Conservation (phyloP, 2,329 filamentous ascomycete genomes). For the Pyrenochaeta sp. region DNA sequence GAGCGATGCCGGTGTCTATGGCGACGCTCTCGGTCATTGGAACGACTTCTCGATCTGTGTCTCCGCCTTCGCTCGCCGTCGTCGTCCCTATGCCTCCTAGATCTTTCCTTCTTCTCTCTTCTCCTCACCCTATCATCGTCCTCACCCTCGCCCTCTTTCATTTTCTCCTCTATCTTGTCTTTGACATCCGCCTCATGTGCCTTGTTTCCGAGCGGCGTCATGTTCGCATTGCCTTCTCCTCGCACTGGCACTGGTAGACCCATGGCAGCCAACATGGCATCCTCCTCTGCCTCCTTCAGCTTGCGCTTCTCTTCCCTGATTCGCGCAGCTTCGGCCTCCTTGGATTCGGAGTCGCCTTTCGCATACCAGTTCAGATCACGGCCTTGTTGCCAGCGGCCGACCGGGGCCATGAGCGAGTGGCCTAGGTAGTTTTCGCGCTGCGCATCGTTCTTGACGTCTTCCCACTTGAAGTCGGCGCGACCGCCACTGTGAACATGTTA, state of each 20-base stretch:
- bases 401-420: constrained; percentile 89
- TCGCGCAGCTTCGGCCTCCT: constrained; percentile 67
- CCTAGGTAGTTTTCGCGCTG: constrained; percentile 93
- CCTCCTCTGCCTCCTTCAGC: constrained; percentile 91
- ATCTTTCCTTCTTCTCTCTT: constrained; percentile 34
- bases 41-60: constrained; percentile 38
- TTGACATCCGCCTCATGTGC: constrained; percentile 64
- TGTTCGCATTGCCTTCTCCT: constrained; percentile 70
- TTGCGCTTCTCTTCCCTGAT: constrained; percentile 74
- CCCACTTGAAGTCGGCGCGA: constrained; percentile 92
- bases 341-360: constrained; percentile 63
- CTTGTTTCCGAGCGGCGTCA: constrained; percentile 64
- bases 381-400: constrained; percentile 89
- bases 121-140: constrained; percentile 26
- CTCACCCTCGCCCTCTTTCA: constrained; percentile 52
- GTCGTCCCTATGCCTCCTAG: constrained; percentile 36
- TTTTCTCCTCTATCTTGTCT: constrained; percentile 61
- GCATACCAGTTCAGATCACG: constrained; percentile 73
- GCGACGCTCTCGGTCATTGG: constrained; percentile 37
- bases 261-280: constrained; percentile 83
- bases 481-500: constrained; percentile 69
- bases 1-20: constrained; percentile 41
- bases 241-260: constrained; percentile 76
- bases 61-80: constrained; percentile 33
- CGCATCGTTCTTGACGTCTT: constrained; percentile 84